Base-by-base conservation (phyloP, 2,329 filamentous ascomycete genomes). In the Rutstroemia sydowiana region DNA sequence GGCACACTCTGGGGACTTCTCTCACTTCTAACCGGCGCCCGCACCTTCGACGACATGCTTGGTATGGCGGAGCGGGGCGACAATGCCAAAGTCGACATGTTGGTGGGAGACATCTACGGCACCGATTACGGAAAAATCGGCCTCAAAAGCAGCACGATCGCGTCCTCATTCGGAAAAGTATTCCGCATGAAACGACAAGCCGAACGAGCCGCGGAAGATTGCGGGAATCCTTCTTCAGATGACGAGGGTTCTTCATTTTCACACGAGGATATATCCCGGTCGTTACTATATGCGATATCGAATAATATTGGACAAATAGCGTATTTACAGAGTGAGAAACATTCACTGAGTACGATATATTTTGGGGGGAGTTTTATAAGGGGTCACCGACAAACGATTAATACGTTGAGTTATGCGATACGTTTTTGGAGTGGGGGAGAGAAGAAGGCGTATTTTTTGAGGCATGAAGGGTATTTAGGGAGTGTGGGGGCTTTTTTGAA, bases 251-350 rank as follows among this genome's bases (percentile, higher is more conserved):
- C 60, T 2, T 75, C 78, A 54, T 97, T 96, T 70, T 82, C 80
- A 16, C 77, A 82, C 32, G 83, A 90, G 65, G 93, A 98, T 69
- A 88, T 98, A 58, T 93, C 88, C 21, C 78, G 92, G 30, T 95
- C 89, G 43, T 76, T 98, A 16, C 79, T 98, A 0, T 98, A 95
- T 70, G 93, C 93, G 21, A 89, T 97, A 61, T 92, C 87, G 68
- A 97, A 97, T 74, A 97, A 97, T 70, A 96, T 97, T 58, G 93
- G 93, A 14, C 93, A 98, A 72, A 95, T 98, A 62, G 90, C 93
- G 40, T 96, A 93, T 68, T 76, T 98, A n/a, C 93, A 97, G 67
- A 93, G 89, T 5, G 91, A 96, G 68, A 93, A 95, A 65, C 92
- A 98, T 71, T 81, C 85, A 42, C 75, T 97, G 23, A 86, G 88